Base-by-base conservation (phyloP, 306 rosid species). In the Prunus dulcis region DNA sequence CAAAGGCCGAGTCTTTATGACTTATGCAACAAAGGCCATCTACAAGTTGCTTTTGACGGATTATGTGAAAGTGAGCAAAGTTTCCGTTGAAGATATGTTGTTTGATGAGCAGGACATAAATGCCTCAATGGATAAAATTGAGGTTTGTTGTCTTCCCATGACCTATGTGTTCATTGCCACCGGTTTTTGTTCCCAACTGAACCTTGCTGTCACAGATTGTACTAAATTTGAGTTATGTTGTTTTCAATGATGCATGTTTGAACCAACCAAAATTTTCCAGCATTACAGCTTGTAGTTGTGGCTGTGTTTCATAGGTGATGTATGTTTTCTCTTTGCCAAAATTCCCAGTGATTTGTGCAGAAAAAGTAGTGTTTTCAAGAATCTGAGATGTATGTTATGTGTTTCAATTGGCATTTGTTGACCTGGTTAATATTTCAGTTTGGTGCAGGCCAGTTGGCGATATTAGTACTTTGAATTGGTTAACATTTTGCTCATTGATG, bases 121-220 rank as follows among this genome's bases (percentile, higher is more conserved):
- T 76, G 91, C 96, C 67, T 95, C 97, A 79, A 95, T 92, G 98
- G 97, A 95, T 72, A 95, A 88, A 82, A 92, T 95, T 81, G 98
- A 95, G 97, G 98, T 91, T 64, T 62, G 78, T 74, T 66, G 57
- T 43, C 51, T 62, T 57, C 19, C 32, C 51, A 3, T 19, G 32
- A 23, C 34, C 6, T 64, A 34, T 10, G 14, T 64, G 12, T 64
- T 10, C 12, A 18, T 32, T n/a, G 17, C 4, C 0, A 19, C 18
- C 3, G 19, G 23, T 64, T 34, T 18, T 64, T 38, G 9, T 32
- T 38, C 22, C 69, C 69, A 55, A 3, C 13, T 32, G 49, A 55
- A 56, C 28, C 69, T 55, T 4, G 38, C 22, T 20, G 3, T 13
- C 52, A 72, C 22, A 32, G 34, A 51, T 34, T 34, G 15, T 46